Base-by-base conservation (phyloP, 768 basidiomycete genomes). In the Favolaschia claudopus region DNA sequence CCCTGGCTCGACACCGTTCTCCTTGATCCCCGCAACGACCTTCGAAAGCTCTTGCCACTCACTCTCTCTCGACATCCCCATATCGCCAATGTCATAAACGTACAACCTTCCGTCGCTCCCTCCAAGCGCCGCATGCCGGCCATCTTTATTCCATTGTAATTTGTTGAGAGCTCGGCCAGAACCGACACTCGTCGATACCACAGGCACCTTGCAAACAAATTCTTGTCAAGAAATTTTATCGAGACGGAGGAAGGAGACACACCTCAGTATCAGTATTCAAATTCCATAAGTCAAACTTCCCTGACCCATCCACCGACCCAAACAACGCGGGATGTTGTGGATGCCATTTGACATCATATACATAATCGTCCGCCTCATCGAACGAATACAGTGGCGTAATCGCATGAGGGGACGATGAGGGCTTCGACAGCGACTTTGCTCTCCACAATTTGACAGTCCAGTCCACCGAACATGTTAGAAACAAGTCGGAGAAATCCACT, bases 371-470 rank as follows among this genome's bases (percentile, higher is more conserved):
- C 13, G 95, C 93, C 74, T 98, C 96, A 64, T 99, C 96, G 68
- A 99, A 99, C 36, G 93, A 95, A 71, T 96, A 91, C 22, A 99
- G 65, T 3, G 96, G 93, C 0, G 85, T 40, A n/a, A 96, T 80
- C 17, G 74, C 72, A 64, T 86, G 83, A 17, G 79, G 77, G 1
- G 77, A 69, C 33, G 88, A 87, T 7, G 89, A 88, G 8, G 91
- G 85, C 74, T 93, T 93, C 38, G 89, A 80, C 34, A 89, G 76
- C 12, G 85, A 86, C 74, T 88, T 93, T 8, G 93, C 85, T 37
- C 95, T 82, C 97, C 97, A 99, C 2, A 99, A 78, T 75, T 99
- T 98, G 68, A 97, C 92, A 10, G 96, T 99, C 97, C 97, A 99
- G 72, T 99, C 97, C 32, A 93, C 95, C 12, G 92, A 93, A 63